Conservation (phyloP, 352 stramenopile species). For the Globisporangium emineosum region DNA sequence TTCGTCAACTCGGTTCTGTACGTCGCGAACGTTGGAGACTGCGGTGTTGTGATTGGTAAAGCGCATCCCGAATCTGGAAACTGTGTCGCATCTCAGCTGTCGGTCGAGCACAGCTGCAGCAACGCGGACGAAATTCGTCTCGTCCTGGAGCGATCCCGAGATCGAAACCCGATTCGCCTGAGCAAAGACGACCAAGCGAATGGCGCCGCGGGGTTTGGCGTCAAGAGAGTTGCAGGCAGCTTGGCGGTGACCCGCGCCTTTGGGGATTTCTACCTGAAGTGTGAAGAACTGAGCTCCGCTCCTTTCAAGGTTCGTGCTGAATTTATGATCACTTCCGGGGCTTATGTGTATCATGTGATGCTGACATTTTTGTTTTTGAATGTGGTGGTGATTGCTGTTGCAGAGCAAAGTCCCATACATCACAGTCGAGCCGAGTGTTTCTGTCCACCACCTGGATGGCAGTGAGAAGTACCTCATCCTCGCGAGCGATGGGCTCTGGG, state of each 20-base stretch:
- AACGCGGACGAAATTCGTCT: constrained; percentile 51
- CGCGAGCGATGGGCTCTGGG: constrained; percentile 82
- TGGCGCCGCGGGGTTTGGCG: constrained; percentile 62
- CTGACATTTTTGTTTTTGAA: background rate
- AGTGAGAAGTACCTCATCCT: constrained; percentile 71
- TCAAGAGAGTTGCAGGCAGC: constrained; percentile 90
- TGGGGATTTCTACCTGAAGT: constrained; percentile 94
- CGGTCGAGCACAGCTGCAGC: constrained; percentile 55
- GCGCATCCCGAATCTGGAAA: constrained; percentile 33
- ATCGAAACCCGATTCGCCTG: constrained; percentile 83
- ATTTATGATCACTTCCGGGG: background rate
- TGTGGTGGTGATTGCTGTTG: background rate
- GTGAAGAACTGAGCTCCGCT: constrained; percentile 84
- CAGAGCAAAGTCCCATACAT: constrained; percentile 83
- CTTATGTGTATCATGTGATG: background rate
- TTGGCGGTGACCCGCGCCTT: constrained; percentile 91
- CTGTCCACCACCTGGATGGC: constrained; percentile 41
- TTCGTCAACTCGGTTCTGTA: constrained; percentile 72
- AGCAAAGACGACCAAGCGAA: constrained; percentile 90
- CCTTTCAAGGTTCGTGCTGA: constrained; percentile 88
- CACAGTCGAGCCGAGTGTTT: constrained; percentile 63
- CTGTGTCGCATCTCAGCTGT: constrained; percentile 33
- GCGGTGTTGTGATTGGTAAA: constrained; percentile 83
- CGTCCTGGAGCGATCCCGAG: constrained; percentile 58
- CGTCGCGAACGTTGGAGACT: constrained; percentile 91